These are phyloP conservation scores for Trametes versicolor DNA, from an alignment of 1,284 basidiomycete genomes.

Conservation along the genomic window DNA sequence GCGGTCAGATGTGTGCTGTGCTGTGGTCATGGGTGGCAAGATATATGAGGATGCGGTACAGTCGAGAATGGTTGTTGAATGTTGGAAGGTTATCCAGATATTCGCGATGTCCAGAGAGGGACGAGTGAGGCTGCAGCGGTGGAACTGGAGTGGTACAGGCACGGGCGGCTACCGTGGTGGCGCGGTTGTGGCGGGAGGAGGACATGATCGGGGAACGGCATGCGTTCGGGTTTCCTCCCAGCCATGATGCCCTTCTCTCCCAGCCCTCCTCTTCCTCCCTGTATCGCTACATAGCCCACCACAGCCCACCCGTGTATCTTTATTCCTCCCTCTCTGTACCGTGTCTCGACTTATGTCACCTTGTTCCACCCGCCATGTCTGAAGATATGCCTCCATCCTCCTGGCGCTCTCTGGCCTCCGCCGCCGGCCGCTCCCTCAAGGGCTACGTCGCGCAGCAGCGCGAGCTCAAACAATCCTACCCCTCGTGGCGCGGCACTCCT, in stretches of 20 bases:
- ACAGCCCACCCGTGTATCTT: slow-evolving; percentile 11
- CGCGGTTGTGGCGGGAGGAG: slow-evolving; percentile 13
- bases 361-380: slow-evolving; percentile 38
- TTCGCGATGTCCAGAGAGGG: background rate
- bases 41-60: background rate
- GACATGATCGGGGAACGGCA: background rate
- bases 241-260: background rate
- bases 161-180: slow-evolving; percentile 9
- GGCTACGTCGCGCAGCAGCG: slow-evolving; percentile 50
- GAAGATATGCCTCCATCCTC: slow-evolving; percentile 43
- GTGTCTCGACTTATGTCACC: slow-evolving; percentile 22
- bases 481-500: slow-evolving; percentile 29
- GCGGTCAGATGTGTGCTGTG: slow-evolving; percentile 10
- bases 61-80: background rate
- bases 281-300: slow-evolving; percentile 6
- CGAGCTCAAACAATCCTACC: slow-evolving; percentile 45
- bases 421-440: slow-evolving; percentile 51
- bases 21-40: background rate
- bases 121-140: background rate
- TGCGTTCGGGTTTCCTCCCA: background rate
- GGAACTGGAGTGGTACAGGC: background rate
- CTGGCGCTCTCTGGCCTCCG: slow-evolving; percentile 47
- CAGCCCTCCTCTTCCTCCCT: background rate
- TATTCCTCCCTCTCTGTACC: slow-evolving; percentile 7
- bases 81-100: background rate